Conservation (phyloP, 1,139 yeast species). For the Geotrichum klebahnii region DNA sequence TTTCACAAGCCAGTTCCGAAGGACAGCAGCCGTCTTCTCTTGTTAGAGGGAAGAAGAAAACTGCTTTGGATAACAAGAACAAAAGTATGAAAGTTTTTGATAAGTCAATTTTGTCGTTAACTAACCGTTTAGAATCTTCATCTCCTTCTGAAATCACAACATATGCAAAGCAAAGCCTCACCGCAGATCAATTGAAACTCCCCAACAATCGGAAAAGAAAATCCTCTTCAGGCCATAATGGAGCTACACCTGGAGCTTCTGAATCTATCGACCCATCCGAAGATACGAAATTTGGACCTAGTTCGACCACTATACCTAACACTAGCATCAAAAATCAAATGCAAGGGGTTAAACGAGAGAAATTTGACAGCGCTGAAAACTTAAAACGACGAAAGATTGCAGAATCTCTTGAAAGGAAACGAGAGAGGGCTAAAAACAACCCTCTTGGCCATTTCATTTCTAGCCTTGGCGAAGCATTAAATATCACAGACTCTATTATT, state of each 20-base stretch:
- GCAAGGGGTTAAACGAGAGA: constrained; percentile 29
- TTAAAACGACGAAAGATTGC: constrained; percentile 25
- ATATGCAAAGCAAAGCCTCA: constrained; percentile 31
- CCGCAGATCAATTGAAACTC: constrained; percentile 34
- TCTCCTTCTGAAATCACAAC: constrained; percentile 33
- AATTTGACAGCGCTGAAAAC: constrained; percentile 27
- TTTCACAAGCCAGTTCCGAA: too few relatives aligned
- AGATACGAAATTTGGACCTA: neutral
- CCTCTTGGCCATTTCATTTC: constrained; percentile 33
- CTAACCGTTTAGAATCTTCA: neutral
- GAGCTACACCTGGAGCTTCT: constrained; percentile 8
- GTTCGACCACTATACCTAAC: neutral
- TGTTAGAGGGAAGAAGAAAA: neutral
- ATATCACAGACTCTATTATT: constrained; percentile 20
- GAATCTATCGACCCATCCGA: constrained; percentile 15
- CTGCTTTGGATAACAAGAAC: too few relatives aligned
- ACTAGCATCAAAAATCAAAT: neutral
- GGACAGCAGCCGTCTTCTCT: too few relatives aligned
- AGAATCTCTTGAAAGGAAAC: constrained; percentile 27
- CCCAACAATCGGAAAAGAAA: constrained; percentile 33
- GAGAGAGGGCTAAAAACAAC: constrained; percentile 30
- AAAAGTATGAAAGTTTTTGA: neutral
- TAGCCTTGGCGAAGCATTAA: constrained; percentile 34
- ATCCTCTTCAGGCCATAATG: constrained; percentile 19
- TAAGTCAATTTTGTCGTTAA: neutral